Conservation (phyloP, 495 filamentous ascomycete genomes). For the Echria macrotheca region DNA sequence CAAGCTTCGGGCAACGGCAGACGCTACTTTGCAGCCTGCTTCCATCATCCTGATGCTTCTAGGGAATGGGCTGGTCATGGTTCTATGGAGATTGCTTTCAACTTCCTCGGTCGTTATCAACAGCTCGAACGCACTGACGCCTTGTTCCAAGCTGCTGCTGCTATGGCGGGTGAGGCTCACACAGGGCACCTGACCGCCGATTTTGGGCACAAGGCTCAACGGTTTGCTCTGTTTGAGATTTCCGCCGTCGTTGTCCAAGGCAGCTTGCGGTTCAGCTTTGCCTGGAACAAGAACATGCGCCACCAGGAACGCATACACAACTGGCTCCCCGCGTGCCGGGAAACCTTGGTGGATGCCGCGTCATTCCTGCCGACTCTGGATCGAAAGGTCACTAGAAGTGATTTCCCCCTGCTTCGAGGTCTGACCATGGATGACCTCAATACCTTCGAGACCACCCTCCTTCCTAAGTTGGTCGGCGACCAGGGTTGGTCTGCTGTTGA, state of each 20-base stretch:
- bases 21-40: constrained; percentile 26
- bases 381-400: constrained; percentile 41
- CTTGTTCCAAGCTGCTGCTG: constrained; percentile 38
- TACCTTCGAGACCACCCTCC: constrained; percentile 6
- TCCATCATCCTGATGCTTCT: constrained; percentile 30
- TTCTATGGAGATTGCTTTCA: constrained; percentile 58
- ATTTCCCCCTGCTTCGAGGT: constrained; percentile 45
- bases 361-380: constrained; percentile 32
- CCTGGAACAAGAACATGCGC: constrained; percentile 51
- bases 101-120: constrained; percentile 57
- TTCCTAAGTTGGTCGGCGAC: not conserved
- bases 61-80: constrained; percentile 19
- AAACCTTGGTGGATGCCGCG: constrained; percentile 37
- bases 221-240: constrained; percentile 56
- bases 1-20: constrained; percentile 16
- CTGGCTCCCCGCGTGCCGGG: constrained; percentile 47
- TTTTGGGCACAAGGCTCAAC: constrained; percentile 31
- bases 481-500: constrained; percentile 25
- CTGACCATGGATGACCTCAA: constrained; percentile 9
- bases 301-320: constrained; percentile 43
- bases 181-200: constrained; percentile 33
- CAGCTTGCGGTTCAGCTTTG: constrained; percentile 49
- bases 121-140: constrained; percentile 53
- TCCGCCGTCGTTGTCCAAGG: constrained; percentile 37
- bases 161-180: constrained; percentile 22